phyloP scores from a whole-genome alignment of 257 asterid species.

The Solanum lycopersicoides region DNA sequence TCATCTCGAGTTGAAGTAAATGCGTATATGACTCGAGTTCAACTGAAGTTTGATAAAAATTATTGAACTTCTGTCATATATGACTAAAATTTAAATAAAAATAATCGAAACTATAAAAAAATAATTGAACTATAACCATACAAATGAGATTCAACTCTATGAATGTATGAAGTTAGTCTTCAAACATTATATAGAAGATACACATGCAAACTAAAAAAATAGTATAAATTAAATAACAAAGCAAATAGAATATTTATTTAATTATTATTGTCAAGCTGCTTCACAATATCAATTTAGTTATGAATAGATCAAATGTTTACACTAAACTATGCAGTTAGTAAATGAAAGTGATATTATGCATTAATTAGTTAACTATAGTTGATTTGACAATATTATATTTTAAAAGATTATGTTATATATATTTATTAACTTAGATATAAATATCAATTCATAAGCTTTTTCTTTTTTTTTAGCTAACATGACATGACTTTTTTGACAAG shows the following conservation, averaged over 20 bases:
- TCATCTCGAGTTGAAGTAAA: background rate
- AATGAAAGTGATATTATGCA: background rate
- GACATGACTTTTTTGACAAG: background rate
- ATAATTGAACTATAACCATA: background rate
- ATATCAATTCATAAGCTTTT: background rate
- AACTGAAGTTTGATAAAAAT: fast-evolving
- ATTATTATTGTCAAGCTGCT: background rate
- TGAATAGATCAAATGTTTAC: background rate
- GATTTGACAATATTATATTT: background rate
- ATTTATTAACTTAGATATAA: background rate
- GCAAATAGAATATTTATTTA: background rate
- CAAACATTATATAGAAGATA: background rate
- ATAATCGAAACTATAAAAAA: background rate
- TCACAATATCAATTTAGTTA: background rate
- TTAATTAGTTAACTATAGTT: background rate
- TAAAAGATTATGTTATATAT: background rate
- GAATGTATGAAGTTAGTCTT: background rate
- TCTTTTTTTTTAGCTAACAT: too few species aligned
- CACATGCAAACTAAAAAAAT: background rate
- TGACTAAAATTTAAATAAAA: background rate
- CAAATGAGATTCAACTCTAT: background rate
- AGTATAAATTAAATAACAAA: background rate
- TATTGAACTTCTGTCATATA: background rate
- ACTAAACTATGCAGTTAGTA: background rate
- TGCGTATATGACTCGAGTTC: background rate